A percentile compares a stretch with the other conserved stretches of the same genome.
These are phyloP conservation scores for Wallacemonas rigidus DNA, from an alignment of 208 protist species.

Conservation along the genomic window DNA sequence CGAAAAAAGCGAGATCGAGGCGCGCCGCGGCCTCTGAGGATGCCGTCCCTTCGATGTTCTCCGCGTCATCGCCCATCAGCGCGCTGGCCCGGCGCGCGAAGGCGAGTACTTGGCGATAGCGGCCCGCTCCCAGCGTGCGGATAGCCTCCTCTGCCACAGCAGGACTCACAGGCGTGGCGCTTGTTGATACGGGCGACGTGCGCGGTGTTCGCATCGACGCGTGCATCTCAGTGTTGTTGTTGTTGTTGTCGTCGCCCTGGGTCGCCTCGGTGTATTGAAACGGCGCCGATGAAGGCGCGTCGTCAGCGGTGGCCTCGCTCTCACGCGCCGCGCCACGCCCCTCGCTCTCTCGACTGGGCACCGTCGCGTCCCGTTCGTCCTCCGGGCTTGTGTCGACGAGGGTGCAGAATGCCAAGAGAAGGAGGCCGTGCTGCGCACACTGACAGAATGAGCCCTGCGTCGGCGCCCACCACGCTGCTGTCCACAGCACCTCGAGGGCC, in stretches of 20 bases:
- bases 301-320: too few relatives aligned
- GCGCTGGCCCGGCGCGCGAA: slow-evolving; percentile 4
- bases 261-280: too few relatives aligned
- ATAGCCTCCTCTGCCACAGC: not conserved
- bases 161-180: not conserved
- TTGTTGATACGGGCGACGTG: too few relatives aligned
- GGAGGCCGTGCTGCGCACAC: not conserved
- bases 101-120: slow-evolving; percentile 1
- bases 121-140: not conserved
- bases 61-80: not conserved
- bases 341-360: too few relatives aligned
- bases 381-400: not conserved
- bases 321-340: too few relatives aligned
- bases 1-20: slow-evolving; percentile 1
- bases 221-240: too few relatives aligned
- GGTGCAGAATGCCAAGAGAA: not conserved
- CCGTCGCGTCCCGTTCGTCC: not conserved
- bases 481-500: not conserved
- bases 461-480: not conserved
- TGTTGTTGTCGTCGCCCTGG: too few relatives aligned
- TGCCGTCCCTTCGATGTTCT: not conserved
- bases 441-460: not conserved
- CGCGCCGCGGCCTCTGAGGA: not conserved
- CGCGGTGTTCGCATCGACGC: too few relatives aligned
- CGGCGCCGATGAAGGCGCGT: too few relatives aligned